Conservation (phyloP, 1,284 basidiomycete species). For the Apiotrichum brassicae region DNA sequence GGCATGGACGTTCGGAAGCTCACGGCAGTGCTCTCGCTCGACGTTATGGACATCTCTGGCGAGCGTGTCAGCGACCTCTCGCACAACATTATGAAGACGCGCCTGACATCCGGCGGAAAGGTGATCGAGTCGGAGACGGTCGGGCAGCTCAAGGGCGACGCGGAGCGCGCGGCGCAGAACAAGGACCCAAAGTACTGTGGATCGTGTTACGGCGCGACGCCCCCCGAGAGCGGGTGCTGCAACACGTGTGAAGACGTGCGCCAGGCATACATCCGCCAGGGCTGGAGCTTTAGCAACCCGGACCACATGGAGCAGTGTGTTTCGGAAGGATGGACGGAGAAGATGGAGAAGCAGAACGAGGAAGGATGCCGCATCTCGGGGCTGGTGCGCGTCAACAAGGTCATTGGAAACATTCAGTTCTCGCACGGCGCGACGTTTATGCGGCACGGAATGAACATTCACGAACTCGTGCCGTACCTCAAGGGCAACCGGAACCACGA, state of each 20-base stretch:
- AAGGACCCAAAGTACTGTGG: conserved; percentile 72
- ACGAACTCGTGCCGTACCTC: conserved; percentile 90
- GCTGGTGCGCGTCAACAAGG: conserved; percentile 87
- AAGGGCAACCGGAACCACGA: conserved; percentile 80
- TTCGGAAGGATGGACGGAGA: conserved; percentile 90
- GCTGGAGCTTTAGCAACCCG: conserved; percentile 91
- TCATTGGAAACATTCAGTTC: conserved; percentile 78
- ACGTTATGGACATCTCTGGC: conserved; percentile 97
- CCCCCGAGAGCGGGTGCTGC: conserved; percentile 80
- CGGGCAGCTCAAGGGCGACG: conserved; percentile 66
- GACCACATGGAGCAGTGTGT: conserved; percentile 90
- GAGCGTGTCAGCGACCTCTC: conserved; percentile 84
- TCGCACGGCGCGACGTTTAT: conserved; percentile 87
- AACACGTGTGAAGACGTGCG: conserved; percentile 95
- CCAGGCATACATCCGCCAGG: conserved; percentile 78
- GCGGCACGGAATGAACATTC: conserved; percentile 69
- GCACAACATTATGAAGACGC: conserved; percentile 81
- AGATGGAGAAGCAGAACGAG: conserved; percentile 80
- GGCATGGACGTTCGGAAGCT: neutral
- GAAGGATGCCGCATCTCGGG: conserved; percentile 95
- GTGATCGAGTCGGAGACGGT: conserved; percentile 51
- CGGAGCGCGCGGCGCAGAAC: conserved; percentile 68
- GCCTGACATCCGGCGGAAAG: conserved; percentile 61
- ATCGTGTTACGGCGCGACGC: conserved; percentile 90
- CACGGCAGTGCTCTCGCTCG: conserved; percentile 75